A percentile compares a stretch with the other conserved stretches of the same genome.
Conservation (phyloP, 2,329 filamentous ascomycete species). For the Ciborinia camelliae region DNA sequence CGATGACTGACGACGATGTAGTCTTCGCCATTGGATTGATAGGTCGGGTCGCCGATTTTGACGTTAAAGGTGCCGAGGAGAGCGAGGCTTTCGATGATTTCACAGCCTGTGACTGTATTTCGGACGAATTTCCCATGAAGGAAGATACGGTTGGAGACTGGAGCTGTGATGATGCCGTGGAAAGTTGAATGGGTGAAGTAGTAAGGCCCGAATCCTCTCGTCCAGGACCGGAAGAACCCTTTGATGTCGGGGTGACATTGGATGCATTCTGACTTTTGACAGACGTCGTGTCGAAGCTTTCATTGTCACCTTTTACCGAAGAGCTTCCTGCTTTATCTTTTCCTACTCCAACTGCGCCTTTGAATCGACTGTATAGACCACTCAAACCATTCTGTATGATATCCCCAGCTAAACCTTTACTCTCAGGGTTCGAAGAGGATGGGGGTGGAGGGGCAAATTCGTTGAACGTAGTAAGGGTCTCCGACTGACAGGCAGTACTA, state of each 20-base stretch:
- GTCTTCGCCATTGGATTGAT: constrained; percentile 36
- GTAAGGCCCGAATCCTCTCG: constrained; percentile 41
- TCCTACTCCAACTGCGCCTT: constrained; percentile 72
- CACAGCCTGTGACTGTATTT: constrained; percentile 34
- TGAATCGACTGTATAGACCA: constrained; percentile 81
- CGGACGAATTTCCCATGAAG: constrained; percentile 32
- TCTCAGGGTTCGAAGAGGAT: constrained; percentile 57
- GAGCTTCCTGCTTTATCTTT: constrained; percentile 48
- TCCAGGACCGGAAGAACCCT: constrained; percentile 42
- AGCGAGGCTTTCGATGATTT: constrained; percentile 37
- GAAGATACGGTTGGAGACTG: constrained; percentile 36
- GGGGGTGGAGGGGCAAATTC: constrained; percentile 75
- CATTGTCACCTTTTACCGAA: constrained; percentile 41
- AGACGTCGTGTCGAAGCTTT: constrained; percentile 44
- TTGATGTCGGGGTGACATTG: constrained; percentile 43
- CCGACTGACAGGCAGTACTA: constrained; percentile 79
- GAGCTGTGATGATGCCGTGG: constrained; percentile 34
- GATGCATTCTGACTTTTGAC: constrained; percentile 42
- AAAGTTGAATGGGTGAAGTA: constrained; percentile 36
- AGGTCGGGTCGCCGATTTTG: constrained; percentile 33
- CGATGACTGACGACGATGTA: constrained; percentile 32
- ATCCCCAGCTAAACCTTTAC: constrained; percentile 67
- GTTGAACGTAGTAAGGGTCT: constrained; percentile 86
- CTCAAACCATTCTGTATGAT: constrained; percentile 81
- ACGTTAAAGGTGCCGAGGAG: constrained; percentile 30